Evolutionary conservation across 2,329 filamentous ascomycete species (phyloP).

Genomic region (Epicoccum sorghinum): DNA sequence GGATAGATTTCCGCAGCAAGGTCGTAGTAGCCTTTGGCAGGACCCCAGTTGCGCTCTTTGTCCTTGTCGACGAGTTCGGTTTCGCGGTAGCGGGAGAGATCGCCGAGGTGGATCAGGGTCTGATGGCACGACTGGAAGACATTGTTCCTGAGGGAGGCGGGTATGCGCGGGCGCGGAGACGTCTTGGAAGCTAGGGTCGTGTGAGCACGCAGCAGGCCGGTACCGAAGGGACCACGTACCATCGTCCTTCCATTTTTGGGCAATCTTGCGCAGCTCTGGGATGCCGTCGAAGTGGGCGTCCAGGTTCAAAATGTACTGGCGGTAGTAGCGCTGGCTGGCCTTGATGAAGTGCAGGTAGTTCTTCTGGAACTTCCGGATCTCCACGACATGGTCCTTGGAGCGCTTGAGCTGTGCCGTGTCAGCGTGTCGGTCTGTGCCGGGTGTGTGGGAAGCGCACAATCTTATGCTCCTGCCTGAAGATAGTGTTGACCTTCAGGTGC

Average conservation of each 20-base stretch:
- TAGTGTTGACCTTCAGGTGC: slow-evolving; percentile 77
- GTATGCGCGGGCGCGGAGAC: slow-evolving; percentile 42
- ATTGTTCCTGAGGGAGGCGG: slow-evolving; percentile 59
- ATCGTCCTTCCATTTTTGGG: slow-evolving; percentile 50
- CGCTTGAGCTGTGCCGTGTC: slow-evolving; percentile 50
- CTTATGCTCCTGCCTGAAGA: slow-evolving; percentile 69
- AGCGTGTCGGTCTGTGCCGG: not conserved
- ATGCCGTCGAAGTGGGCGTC: slow-evolving; percentile 65
- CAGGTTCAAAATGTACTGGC: slow-evolving; percentile 80
- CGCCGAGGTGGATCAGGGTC: slow-evolving; percentile 84
- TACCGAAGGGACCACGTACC: slow-evolving; percentile 24
- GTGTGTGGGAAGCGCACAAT: slow-evolving; percentile 23
- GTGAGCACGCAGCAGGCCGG: slow-evolving; percentile 33
- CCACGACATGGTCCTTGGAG: slow-evolving; percentile 61
- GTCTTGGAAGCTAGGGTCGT: slow-evolving; percentile 45
- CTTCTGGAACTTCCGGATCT: slow-evolving; percentile 79
- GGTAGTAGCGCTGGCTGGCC: slow-evolving; percentile 86
- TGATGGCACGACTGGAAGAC: slow-evolving; percentile 79
- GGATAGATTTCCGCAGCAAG: slow-evolving; percentile 81
- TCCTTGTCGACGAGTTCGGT: slow-evolving; percentile 70
- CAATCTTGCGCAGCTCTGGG: slow-evolving; percentile 63
- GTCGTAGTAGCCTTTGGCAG: slow-evolving; percentile 82
- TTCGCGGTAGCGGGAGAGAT: slow-evolving; percentile 85
- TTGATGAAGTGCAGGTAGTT: slow-evolving; percentile 86
- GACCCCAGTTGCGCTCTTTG: slow-evolving; percentile 77